Evolutionary conservation across 2,329 filamentous ascomycete species (phyloP).

Genomic region (Verticillium alfalfae): DNA sequence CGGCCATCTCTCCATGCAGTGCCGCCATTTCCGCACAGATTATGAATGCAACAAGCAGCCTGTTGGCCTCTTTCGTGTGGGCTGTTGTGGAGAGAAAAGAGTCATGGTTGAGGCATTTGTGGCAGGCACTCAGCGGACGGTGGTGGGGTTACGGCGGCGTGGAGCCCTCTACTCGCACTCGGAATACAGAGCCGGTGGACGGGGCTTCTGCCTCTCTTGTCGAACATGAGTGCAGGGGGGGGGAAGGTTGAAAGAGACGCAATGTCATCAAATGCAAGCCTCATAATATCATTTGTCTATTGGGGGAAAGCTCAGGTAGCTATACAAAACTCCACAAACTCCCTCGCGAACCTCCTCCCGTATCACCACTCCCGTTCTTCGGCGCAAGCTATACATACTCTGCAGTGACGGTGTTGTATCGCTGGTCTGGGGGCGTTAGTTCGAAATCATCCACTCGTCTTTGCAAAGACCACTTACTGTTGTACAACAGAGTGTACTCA

Average conservation of each 20-base stretch:
- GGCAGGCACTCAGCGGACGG: background rate
- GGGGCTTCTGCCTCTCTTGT: background rate
- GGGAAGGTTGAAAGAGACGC: no score
- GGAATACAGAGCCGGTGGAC: background rate
- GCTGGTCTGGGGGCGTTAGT: conserved; percentile 23
- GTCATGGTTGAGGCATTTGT: background rate
- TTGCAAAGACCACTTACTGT: conserved; percentile 21
- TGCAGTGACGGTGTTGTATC: conserved; percentile 34
- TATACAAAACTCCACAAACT: background rate
- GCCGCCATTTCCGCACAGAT: no score
- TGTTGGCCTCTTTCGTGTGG: background rate
- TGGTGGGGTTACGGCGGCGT: background rate
- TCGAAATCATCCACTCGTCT: background rate
- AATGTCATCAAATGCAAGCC: background rate
- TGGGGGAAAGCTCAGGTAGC: background rate
- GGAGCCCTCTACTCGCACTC: background rate
- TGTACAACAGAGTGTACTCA: conserved; percentile 35
- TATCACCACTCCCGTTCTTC: background rate
- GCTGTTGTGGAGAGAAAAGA: background rate
- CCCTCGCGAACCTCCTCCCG: background rate
- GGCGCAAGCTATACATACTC: conserved; percentile 29
- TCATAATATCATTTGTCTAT: background rate
- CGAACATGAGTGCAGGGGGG: no score
- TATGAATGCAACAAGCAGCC: background rate
- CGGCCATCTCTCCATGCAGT: background rate